Base-by-base conservation (phyloP, 768 basidiomycete genomes). In the Termitomyces sp. region DNA sequence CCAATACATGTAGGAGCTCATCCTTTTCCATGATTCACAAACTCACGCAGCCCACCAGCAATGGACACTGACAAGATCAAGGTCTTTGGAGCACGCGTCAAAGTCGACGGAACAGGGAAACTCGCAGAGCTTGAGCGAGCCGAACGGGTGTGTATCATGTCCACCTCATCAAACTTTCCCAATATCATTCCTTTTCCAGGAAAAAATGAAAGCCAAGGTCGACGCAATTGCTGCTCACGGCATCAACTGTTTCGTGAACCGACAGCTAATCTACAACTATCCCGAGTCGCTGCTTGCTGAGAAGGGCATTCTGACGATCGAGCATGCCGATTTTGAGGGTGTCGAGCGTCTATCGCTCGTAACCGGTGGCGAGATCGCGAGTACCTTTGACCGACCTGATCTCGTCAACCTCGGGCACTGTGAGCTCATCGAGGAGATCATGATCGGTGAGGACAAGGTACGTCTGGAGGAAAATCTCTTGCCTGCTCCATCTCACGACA, bases 11-110 rank as follows among this genome's bases (percentile, higher is more conserved):
- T 95, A 69, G 66, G 92, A 76, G 3, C 15, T 12, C 15, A 20
- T 28, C 22, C 36, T 7, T 33, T 7, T 33, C 38, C 15, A 7
- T 28, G 5, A 1, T 18, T 33, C 28, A 49, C 46, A 22, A 53
- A 48, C 22, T 45, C 12, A 42, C 58, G 12, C 65, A 96, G n/a
- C 7, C 18, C 46, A 7, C 7, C 9, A 61, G 95, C 97, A 3
- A 98, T 98, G 97, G 97, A 99, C 77, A 99, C 97, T 32, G 97
- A 99, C 78, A 99, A 99, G 75, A 97, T 98, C 81, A 99, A 99
- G 78, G 90, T 99, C 63, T 99, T 99, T 63, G 97, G 97, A 46
- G 96, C 97, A 0, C 84, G 94, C 40, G 88, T 98, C 64, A 94
- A 95, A 76, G 97, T 98, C 7, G 96, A 98, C 68, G 83, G 92